These are phyloP conservation scores for Daldinia childiae DNA, from an alignment of 495 filamentous ascomycete species.

Conservation along the genomic window DNA sequence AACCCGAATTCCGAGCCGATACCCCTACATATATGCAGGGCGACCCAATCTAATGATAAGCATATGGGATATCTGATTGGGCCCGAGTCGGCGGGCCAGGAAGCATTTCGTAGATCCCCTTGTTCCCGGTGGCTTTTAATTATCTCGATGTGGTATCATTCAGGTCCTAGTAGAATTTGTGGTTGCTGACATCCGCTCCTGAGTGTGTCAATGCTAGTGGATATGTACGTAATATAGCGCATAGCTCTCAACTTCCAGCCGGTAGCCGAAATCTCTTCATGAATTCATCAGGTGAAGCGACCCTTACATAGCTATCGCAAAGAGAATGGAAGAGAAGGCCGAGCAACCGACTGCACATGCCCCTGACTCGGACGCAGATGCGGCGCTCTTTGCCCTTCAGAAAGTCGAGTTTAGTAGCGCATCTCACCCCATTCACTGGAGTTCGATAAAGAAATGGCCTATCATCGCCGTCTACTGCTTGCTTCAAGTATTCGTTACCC, in stretches of 20 bases:
- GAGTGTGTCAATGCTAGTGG: conserved; percentile 9
- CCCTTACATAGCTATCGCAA: not conserved
- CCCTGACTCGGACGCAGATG: conserved; percentile 23
- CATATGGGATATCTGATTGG: conserved; percentile 23
- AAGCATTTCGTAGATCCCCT: conserved; percentile 19
- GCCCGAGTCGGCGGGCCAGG: conserved; percentile 11
- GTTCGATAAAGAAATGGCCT: conserved; percentile 46
- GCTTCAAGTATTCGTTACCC: conserved; percentile 47
- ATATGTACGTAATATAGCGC: conserved; percentile 21
- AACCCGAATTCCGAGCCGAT: conserved; percentile 15
- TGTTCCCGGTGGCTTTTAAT: not conserved
- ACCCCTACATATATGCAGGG: conserved; percentile 15
- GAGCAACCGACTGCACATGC: conserved; percentile 1
- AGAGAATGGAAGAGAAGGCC: conserved; percentile 33
- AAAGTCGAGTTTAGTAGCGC: conserved; percentile 40
- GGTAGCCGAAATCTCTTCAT: conserved; percentile 10
- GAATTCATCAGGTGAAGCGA: conserved; percentile 9
- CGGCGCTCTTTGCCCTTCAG: conserved; percentile 40
- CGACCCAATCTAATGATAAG: conserved; percentile 22
- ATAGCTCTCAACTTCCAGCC: conserved; percentile 14
- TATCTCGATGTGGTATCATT: conserved; percentile 14
- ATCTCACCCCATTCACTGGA: conserved; percentile 52
- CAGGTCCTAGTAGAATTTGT: conserved; percentile 21
- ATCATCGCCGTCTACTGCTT: conserved; percentile 47
- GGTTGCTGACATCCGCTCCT: not conserved